Base-by-base conservation (phyloP, 1,284 basidiomycete species). In the Papiliotrema nemorosa region DNA sequence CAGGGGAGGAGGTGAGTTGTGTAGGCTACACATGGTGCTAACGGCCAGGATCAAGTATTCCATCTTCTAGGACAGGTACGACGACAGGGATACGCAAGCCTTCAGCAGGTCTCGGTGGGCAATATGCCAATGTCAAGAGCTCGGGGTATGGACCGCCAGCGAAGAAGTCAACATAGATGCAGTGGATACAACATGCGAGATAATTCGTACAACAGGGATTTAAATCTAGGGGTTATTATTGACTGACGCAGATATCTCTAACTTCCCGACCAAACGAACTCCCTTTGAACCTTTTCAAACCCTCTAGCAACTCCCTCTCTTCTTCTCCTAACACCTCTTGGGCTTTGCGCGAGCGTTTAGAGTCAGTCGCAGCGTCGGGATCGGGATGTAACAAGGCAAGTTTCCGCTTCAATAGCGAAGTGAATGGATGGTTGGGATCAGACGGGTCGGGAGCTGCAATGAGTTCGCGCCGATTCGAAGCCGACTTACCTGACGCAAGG, bases 71-170 rank as follows among this genome's bases (percentile, higher is more conserved):
- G 2, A 42, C 42, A 40, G 40, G 44, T 13, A 49, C 45, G 21
- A 41, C 53, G 21, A 49, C 50, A 5, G 55, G 54, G 21, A 45
- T 59, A 18, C 45, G 55, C 26, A 60, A 57, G 49, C 55, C 60
- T 16, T 60, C 57, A 4, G 55, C 48, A 25, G 59, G 59, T 5
- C 44, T 63, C 21, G 59, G 53, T 10, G 67, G 68, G 20, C 54
- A 62, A n/a, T 71, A 66, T 47, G 55, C 60, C 18, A 57, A 70
- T 57, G 70, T 74, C 4, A 64, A 64, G 50, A 70, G 69, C 43
- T 72, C 70, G 49, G 72, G 72, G 14, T 74, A 74, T 49, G 72
- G 72, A 0, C 69, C 69, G 6, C 36, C 35, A 55, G 14, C 34
- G n/a, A 47, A 47, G 47, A 36, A 49, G 44, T 21, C 22, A 42